A percentile compares a stretch with the other conserved stretches of the same genome.
These are phyloP conservation scores for Calonectria pteridis DNA, from an alignment of 2,329 filamentous ascomycete species.

Conservation along the genomic window DNA sequence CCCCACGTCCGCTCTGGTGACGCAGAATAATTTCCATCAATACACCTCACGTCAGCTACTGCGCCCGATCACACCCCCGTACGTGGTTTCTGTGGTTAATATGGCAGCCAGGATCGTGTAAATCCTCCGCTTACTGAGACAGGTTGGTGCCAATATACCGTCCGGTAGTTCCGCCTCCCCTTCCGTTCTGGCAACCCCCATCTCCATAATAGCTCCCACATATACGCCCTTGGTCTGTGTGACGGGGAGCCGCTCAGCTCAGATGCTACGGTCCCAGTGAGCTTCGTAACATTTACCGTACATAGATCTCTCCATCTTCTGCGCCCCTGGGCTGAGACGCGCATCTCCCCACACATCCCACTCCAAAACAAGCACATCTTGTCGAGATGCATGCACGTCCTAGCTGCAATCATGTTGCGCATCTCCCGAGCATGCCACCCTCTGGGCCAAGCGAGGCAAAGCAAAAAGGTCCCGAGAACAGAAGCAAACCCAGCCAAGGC, in stretches of 20 bases:
- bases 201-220: neutral
- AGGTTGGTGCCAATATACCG: constrained; percentile 6
- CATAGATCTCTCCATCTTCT: constrained; percentile 1
- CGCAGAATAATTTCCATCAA: neutral
- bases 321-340: constrained; percentile 20
- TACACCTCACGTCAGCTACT: constrained; percentile 19
- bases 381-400: constrained; percentile 33
- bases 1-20: neutral
- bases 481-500: constrained; percentile 3
- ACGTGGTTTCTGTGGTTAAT: neutral
- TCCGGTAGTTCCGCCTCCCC: neutral
- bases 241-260: constrained; percentile 14
- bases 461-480: neutral
- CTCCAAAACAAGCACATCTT: constrained; percentile 13
- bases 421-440: constrained; percentile 28
- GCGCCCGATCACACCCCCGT: neutral
- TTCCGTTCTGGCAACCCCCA: neutral
- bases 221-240: neutral
- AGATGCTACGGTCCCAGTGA: constrained; percentile 13
- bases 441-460: constrained; percentile 1
- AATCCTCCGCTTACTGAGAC: neutral
- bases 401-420: constrained; percentile 41
- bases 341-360: constrained; percentile 26
- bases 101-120: neutral
- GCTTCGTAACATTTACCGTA: neutral